Evolutionary conservation across 176 grass and related monocot species (phyloP), one percentile per base, ranked within the genome.

Genomic region (Lolium rigidum): DNA sequence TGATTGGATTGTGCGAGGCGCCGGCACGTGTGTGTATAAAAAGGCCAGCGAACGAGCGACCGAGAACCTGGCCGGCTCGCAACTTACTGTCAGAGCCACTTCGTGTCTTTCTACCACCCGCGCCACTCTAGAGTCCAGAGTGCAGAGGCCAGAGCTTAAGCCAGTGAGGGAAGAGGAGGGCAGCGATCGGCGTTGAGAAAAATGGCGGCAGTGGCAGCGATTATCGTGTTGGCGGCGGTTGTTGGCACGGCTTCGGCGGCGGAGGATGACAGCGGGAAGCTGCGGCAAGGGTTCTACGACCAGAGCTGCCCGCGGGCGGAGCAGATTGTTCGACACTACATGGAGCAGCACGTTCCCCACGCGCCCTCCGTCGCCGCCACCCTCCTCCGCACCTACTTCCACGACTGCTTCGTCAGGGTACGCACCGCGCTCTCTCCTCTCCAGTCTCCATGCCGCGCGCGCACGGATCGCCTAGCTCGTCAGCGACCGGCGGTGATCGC

Each of bases 391-490:
- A 94, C 92, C 80, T 91, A 98, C 83, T 98, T 98, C 95, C 95
- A 98, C 89, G 95, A 98, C 76, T 98, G 95, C 79, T 98, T 98
- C 76, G 95, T 98, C 74, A 90, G 93, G 88, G 93, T 95, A 89
- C 7, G 82, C 50, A 10, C 18, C 14, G 15, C 9, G 21, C 8
- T 4, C 6, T 25, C 28, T 43, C 14, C 22, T 35, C 61, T 14
- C 24, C 14, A 50, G 12, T 35, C 61, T 14, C 24, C 14, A 50
- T n/a, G 56, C 54, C 69, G 68, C 59, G 57, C 7, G 7, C 20
- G 55, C n/a, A 5, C 55, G 55, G n/a, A n/a, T 18, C 55, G 18
- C 55, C 6, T 17, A 17, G 15, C 51, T 57, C 8, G 21, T 25
- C 21, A 11, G 5, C 25, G 62, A 28, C 25, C 25, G 62, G 25